phyloP scores from a whole-genome alignment of 352 stramenopile genomes.

The Phytophthora podocarpi region DNA sequence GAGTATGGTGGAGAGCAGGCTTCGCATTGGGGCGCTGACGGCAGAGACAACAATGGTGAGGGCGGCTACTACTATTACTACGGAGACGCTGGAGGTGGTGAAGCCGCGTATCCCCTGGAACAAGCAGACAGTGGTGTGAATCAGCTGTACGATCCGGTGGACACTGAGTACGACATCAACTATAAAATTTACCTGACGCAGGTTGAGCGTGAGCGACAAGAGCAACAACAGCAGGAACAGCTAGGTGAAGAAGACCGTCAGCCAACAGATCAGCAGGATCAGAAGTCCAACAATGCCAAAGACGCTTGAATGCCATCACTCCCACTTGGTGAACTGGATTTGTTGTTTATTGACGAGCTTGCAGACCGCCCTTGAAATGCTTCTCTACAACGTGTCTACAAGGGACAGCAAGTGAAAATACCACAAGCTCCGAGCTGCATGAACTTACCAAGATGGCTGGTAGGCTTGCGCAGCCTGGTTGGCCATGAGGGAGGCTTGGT shows the following conservation, averaged over 20 bases:
- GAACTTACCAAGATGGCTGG: conserved; percentile 41
- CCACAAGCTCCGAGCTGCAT: not conserved
- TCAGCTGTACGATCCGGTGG: conserved; percentile 31
- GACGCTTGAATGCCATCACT: conserved; percentile 6
- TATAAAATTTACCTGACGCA: conserved; percentile 79
- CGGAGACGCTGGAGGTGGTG: conserved; percentile 8
- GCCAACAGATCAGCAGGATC: conserved; percentile 5
- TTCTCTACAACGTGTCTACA: conserved; percentile 30
- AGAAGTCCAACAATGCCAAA: not conserved
- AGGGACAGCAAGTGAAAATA: conserved; percentile 9
- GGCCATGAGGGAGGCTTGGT: conserved; percentile 71
- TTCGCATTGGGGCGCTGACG: conserved; percentile 5
- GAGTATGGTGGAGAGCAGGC: conserved; percentile 15
- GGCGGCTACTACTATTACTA: conserved; percentile 31
- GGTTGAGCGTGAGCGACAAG: conserved; percentile 35
- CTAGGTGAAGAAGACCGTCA: not conserved
- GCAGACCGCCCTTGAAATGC: conserved; percentile 3
- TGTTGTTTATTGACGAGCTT: conserved; percentile 9
- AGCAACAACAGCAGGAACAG: conserved; percentile 12
- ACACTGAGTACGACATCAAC: conserved; percentile 70
- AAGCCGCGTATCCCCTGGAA: conserved; percentile 21
- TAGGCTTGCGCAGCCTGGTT: conserved; percentile 57
- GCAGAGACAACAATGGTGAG: conserved; percentile 4
- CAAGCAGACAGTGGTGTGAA: no score
- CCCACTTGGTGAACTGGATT: not conserved